These are phyloP conservation scores for Monilinia aucupariae DNA, from an alignment of 2,329 filamentous ascomycete genomes.

Conservation along the genomic window DNA sequence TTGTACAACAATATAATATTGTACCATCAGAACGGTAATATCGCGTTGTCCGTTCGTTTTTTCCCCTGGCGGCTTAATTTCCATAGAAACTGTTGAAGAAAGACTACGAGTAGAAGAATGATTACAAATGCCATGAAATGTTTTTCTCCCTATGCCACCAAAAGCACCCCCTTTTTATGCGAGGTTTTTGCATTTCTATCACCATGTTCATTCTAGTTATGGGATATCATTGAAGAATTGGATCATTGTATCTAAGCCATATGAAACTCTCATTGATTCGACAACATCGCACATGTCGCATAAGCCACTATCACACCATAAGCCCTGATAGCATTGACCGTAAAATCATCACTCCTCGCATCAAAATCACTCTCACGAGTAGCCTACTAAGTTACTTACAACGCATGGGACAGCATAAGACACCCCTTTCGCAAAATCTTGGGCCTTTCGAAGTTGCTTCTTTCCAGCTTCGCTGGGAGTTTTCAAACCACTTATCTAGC, in stretches of 20 bases:
- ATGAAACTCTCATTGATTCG: neutral
- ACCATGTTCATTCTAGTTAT: neutral
- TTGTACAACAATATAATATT: no score
- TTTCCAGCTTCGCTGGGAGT: neutral
- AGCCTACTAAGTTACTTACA: neutral
- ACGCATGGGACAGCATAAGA: neutral
- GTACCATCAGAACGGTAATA: no score
- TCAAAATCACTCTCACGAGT: neutral
- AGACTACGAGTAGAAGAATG: neutral
- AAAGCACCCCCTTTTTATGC: neutral
- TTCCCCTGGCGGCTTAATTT: neutral
- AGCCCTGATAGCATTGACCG: neutral
- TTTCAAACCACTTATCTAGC: neutral
- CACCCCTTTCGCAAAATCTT: neutral
- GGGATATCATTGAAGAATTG: neutral
- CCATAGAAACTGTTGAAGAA: neutral
- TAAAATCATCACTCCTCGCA: neutral
- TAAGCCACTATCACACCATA: neutral
- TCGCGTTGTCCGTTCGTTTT: no score
- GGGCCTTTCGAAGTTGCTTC: neutral
- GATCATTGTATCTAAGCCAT: neutral
- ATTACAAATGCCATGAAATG: neutral
- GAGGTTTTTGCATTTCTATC: neutral
- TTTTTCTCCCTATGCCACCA: neutral
- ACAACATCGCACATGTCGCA: neutral